These are phyloP conservation scores for Termitomyces eurrhizus DNA, from an alignment of 768 basidiomycete species.

Conservation along the genomic window DNA sequence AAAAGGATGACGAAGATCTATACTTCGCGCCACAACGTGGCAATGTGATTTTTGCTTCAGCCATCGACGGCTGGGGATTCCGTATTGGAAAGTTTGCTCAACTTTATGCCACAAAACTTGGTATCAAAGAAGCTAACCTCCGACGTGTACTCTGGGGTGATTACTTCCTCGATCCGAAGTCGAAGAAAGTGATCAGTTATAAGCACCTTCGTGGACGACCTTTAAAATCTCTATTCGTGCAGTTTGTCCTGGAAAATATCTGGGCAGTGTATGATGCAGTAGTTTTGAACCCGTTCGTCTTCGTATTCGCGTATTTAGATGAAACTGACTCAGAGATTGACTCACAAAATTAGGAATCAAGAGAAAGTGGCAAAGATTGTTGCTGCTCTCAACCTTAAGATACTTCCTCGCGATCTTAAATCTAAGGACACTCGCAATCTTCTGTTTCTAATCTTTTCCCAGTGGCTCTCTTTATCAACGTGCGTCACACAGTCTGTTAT, in stretches of 20 bases:
- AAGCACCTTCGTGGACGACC: slow-evolving; percentile 85
- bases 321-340: slow-evolving; percentile 10
- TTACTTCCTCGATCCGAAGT: slow-evolving; percentile 94
- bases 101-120: slow-evolving; percentile 85
- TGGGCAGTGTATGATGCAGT: slow-evolving; percentile 97
- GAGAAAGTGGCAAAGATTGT: slow-evolving; percentile 91
- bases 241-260: slow-evolving; percentile 94
- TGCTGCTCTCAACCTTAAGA: slow-evolving; percentile 72
- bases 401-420: slow-evolving; percentile 84
- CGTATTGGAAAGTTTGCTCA: slow-evolving; percentile 91
- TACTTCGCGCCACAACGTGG: slow-evolving; percentile 96
- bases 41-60: slow-evolving; percentile 95
- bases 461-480: slow-evolving; percentile 95
- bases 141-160: slow-evolving; percentile 94
- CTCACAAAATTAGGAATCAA: slow-evolving; percentile 55
- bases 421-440: slow-evolving; percentile 87
- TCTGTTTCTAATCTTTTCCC: slow-evolving; percentile 83
- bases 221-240: slow-evolving; percentile 94
- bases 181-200: slow-evolving; percentile 86
- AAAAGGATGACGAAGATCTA: slow-evolving; percentile 96
- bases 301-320: slow-evolving; percentile 10
- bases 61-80: slow-evolving; percentile 98
- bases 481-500: slow-evolving; percentile 89
- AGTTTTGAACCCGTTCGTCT: slow-evolving; percentile 79
- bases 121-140: slow-evolving; percentile 84